Percentiles rank a stretch among this genome's conserved stretches.
phyloP scores from a whole-genome alignment of 441 rosid genomes.

The Erysimum pusillum region DNA sequence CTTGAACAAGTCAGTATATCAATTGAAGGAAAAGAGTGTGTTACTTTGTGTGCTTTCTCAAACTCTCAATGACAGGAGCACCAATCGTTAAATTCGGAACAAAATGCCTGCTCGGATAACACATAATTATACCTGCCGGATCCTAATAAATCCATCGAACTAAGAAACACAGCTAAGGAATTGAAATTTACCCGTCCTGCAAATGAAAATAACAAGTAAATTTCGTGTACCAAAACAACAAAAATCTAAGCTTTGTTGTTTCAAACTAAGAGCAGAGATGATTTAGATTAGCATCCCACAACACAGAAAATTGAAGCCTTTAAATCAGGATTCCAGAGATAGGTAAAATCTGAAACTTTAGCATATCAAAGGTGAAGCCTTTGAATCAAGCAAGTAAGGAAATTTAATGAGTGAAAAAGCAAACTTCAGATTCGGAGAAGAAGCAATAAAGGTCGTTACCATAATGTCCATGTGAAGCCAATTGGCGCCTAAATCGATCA shows the following conservation, averaged over 20 bases:
- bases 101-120: constrained; percentile 66
- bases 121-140: constrained; percentile 4
- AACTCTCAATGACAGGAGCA: constrained; percentile 89
- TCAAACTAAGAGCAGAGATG: neutral
- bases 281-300: too few species aligned
- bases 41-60: constrained; percentile 95
- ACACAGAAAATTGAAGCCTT: too few species aligned
- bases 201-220: constrained; percentile 31
- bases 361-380: neutral
- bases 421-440: neutral
- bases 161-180: neutral
- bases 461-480: constrained; percentile 99
- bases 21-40: neutral
- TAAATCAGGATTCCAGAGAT: too few species aligned
- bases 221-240: neutral
- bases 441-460: constrained; percentile 50
- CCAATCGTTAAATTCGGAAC: constrained; percentile 93
- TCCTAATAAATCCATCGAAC: neutral
- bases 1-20: neutral
- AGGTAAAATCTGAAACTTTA: too few species aligned
- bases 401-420: neutral
- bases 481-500: constrained; percentile 86
- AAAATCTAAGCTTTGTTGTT: neutral
- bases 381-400: neutral
- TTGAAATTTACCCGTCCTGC: constrained; percentile 67